Evolutionary conservation across 371 early-diverging fungal species (phyloP).

Genomic region (Coemansia sp.): DNA sequence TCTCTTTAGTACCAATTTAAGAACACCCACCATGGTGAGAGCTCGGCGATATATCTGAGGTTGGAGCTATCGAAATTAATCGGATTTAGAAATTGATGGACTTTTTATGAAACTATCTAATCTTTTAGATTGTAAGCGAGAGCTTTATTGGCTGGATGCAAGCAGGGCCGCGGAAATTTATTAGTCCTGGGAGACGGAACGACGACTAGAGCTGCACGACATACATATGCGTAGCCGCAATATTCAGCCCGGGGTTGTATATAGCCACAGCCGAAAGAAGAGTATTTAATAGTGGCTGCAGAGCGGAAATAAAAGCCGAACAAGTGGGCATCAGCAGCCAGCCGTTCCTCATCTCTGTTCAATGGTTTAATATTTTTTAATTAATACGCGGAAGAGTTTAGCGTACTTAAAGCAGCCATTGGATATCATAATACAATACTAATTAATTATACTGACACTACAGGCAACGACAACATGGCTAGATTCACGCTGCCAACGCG

Average conservation of each 20-base stretch:
- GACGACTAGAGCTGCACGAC: background rate
- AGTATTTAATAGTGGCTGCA: background rate
- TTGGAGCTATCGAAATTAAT: background rate
- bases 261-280: no score
- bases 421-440: no score
- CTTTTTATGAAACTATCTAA: background rate
- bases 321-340: background rate
- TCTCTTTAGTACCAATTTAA: no score
- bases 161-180: background rate
- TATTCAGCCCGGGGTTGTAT: background rate
- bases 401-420: background rate
- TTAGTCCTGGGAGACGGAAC: background rate
- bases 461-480: background rate
- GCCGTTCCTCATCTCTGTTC: background rate
- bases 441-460: background rate
- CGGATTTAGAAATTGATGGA: background rate
- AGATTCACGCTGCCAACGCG: constrained; percentile 29
- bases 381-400: background rate
- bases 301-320: background rate
- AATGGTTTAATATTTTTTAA: background rate
- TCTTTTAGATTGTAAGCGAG: background rate
- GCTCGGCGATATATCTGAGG: no score
- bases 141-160: constrained; percentile 9
- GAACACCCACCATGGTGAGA: no score
- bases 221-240: background rate